Conservation (phyloP, 495 filamentous ascomycete genomes). For the Xylona heveae region DNA sequence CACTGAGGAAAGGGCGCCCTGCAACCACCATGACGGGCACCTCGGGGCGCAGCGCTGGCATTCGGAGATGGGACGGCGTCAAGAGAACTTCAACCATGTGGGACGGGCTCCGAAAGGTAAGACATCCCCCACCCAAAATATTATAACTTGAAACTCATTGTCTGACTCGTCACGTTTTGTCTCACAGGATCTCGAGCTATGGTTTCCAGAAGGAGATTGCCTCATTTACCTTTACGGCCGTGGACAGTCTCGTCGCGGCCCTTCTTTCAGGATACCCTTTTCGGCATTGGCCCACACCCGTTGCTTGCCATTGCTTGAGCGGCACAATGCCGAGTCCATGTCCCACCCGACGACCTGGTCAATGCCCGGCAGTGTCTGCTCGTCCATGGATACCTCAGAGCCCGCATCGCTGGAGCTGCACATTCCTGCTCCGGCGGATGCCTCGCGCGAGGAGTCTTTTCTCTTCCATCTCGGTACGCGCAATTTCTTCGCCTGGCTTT, state of each 20-base stretch:
- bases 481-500: slow-evolving; percentile 49
- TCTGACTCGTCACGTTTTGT: neutral
- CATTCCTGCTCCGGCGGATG: slow-evolving; percentile 32
- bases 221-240: slow-evolving; percentile 35
- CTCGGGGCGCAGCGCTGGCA: no score
- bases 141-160: slow-evolving; percentile 1
- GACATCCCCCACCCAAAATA: slow-evolving; percentile 5
- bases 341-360: slow-evolving; percentile 7
- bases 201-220: slow-evolving; percentile 39
- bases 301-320: slow-evolving; percentile 30
- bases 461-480: slow-evolving; percentile 37
- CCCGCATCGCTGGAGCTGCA: slow-evolving; percentile 29
- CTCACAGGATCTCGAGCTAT: slow-evolving; percentile 38
- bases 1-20: no score
- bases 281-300: slow-evolving; percentile 23
- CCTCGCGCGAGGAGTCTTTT: slow-evolving; percentile 26
- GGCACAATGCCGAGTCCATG: no score
- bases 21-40: no score
- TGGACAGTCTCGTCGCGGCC: slow-evolving; percentile 35
- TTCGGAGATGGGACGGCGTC: slow-evolving; percentile 36
- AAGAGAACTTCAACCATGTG: slow-evolving; percentile 23
- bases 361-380: slow-evolving; percentile 5
- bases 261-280: slow-evolving; percentile 36
- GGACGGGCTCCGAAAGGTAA: slow-evolving; percentile 31
- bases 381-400: slow-evolving; percentile 7